Evolutionary conservation across 164 flowering plant species (phyloP).

Genomic region (Paratinospora sagittata): DNA sequence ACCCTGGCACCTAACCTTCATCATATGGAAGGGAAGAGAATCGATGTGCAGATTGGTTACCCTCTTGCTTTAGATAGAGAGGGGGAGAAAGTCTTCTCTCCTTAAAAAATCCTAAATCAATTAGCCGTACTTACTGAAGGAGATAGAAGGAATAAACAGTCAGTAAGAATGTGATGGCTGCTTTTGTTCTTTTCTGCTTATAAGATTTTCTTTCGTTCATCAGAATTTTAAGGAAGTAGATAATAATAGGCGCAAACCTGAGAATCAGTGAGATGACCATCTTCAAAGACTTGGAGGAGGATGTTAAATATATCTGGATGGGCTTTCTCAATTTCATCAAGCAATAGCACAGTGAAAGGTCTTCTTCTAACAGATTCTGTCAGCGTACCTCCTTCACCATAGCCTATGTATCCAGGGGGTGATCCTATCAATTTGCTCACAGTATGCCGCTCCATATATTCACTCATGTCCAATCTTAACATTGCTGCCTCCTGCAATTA

Average conservation of each 20-base stretch:
- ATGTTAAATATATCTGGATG: constrained; percentile 88
- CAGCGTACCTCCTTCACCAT: constrained; percentile 74
- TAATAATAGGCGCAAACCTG: constrained; percentile 45
- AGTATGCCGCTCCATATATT: constrained; percentile 86
- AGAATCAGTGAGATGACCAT: constrained; percentile 87
- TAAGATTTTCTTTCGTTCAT: too few species aligned
- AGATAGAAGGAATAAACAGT: too few species aligned
- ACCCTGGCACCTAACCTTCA: too few species aligned
- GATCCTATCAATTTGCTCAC: constrained; percentile 84
- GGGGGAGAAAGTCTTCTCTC: too few species aligned
- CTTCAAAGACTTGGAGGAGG: constrained; percentile 83
- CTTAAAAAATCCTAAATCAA: too few species aligned
- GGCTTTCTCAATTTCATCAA: constrained; percentile 93
- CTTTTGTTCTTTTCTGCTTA: too few species aligned
- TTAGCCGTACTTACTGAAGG: too few species aligned
- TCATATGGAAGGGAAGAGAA: too few species aligned
- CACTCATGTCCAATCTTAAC: constrained; percentile 89
- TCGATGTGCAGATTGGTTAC: too few species aligned
- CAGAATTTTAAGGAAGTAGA: neutral
- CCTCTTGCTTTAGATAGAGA: too few species aligned
- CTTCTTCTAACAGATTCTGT: constrained; percentile 81
- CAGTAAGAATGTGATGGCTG: too few species aligned
- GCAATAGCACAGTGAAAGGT: constrained; percentile 71
- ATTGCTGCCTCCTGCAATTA: constrained; percentile 61
- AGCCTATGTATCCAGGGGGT: constrained; percentile 93